Conservation (phyloP, 768 basidiomycete species). For the Termitomyces sp. region DNA sequence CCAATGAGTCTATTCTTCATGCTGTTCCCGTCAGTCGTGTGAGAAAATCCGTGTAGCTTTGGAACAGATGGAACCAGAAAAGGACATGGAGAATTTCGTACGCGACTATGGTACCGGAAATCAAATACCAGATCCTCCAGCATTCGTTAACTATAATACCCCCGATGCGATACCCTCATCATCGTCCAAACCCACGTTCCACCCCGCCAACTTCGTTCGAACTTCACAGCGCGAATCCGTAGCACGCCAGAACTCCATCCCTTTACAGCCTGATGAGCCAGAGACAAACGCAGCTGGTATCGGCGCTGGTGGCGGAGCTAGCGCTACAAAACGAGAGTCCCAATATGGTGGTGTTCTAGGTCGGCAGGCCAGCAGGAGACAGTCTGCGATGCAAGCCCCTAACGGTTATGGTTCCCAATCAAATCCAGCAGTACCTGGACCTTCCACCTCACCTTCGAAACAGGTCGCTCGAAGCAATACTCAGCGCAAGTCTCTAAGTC, state of each 20-base stretch:
- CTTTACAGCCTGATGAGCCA: constrained; percentile 33
- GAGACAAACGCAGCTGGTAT: constrained; percentile 60
- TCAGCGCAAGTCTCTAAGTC: constrained; percentile 16
- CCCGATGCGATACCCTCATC: constrained; percentile 60
- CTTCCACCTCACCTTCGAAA: constrained; percentile 14
- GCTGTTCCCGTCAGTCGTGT: constrained; percentile 58
- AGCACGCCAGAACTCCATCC: constrained; percentile 22
- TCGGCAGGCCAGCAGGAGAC: constrained; percentile 26
- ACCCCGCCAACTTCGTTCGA: constrained; percentile 48
- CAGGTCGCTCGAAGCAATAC: constrained; percentile 11
- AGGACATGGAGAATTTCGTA: constrained; percentile 88
- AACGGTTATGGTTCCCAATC: constrained; percentile 20
- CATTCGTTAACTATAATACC: constrained; percentile 77
- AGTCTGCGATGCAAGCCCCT: constrained; percentile 9
- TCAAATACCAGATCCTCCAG: constrained; percentile 81
- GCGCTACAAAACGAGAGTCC: constrained; percentile 28
- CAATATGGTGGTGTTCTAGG: constrained; percentile 20
- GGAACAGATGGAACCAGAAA: constrained; percentile 83
- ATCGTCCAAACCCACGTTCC: constrained; percentile 49
- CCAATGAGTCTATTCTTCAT: background rate
- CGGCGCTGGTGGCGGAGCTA: constrained; percentile 55
- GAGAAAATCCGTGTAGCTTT: constrained; percentile 82
- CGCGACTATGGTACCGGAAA: constrained; percentile 84
- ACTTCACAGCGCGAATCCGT: constrained; percentile 34
- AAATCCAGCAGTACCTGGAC: constrained; percentile 1